These are phyloP conservation scores for Aureococcus anophagefferens DNA, from an alignment of 108 stramenopile species.

Conservation along the genomic window DNA sequence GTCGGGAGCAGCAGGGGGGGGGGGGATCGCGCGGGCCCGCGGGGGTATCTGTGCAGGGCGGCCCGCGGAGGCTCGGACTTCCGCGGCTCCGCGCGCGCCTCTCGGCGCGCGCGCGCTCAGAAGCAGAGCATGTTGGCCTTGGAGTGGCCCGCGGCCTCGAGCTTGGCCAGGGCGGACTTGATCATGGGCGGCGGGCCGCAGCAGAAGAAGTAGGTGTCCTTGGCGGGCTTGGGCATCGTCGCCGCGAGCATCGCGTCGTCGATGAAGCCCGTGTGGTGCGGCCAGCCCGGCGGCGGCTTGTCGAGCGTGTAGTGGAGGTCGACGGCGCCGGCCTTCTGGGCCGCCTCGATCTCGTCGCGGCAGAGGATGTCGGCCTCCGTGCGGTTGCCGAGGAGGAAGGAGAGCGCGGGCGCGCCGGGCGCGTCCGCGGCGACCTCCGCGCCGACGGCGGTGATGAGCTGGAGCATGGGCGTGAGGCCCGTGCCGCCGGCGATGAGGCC, in stretches of 20 bases:
- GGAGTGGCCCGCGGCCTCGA: neutral
- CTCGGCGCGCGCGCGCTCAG: too few relatives aligned
- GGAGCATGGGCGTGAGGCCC: slow-evolving; percentile 89
- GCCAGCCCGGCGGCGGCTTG: slow-evolving; percentile 8
- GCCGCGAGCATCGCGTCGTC: slow-evolving; percentile 60
- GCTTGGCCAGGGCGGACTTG: slow-evolving; percentile 7
- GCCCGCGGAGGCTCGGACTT: too few relatives aligned
- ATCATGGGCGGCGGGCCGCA: slow-evolving; percentile 97
- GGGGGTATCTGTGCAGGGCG: too few relatives aligned
- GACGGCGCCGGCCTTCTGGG: slow-evolving; percentile 46
- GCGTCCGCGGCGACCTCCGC: slow-evolving; percentile 70
- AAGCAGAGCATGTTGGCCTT: too few relatives aligned
- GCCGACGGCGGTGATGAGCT: slow-evolving; percentile 75
- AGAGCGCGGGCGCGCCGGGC: slow-evolving; percentile 69
- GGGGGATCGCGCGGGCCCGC: too few relatives aligned
- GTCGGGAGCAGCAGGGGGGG: too few relatives aligned
- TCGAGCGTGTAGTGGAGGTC: slow-evolving; percentile 79
- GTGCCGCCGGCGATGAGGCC: slow-evolving; percentile 78
- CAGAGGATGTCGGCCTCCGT: slow-evolving; percentile 85
- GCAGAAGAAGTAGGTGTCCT: slow-evolving; percentile 73
- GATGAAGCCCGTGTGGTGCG: slow-evolving; percentile 77
- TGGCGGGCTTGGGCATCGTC: slow-evolving; percentile 55
- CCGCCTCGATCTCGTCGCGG: slow-evolving; percentile 65
- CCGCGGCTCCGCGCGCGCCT: too few relatives aligned
- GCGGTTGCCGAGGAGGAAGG: slow-evolving; percentile 83